Evolutionary conservation across 345 rosid species (phyloP), one percentile per base, ranked within the genome.

Genomic region (Brassica juncea): DNA sequence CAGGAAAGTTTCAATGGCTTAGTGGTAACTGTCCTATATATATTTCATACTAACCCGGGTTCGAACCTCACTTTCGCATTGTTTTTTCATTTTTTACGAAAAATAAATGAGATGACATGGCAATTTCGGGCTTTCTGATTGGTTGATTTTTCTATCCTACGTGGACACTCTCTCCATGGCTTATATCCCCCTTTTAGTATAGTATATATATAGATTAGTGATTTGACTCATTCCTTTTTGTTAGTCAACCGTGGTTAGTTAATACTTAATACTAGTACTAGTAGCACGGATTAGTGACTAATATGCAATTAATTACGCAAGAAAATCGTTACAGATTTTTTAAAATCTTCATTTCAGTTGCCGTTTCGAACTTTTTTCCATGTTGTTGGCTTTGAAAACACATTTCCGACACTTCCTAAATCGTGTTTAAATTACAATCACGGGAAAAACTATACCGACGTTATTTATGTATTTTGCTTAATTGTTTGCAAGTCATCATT

Each of bases 401-500:
- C 60, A 55, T 55, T 8, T 35, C 62, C 47, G 30, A 16, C 74
- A 62, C 39, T 70, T 77, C 66, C 75, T 70, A 71, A 54, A 6
- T 34, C 44, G 66, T 62, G 57, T 71, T 9, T 34, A 27, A 8
- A n/a, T 32, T 70, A 63, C 28, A 70, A 63, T 37, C 57, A 70
- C 57, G 39, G 37, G 23, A 42, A 71, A 52, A 54, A 55, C 25
- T 72, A 57, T 57, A 66, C 73, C 72, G 68, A 78, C 81, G 66
- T 65, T 65, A 55, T 28, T 62, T 61, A 31, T n/a, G 15, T 30
- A 31, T 32, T 4, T 34, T 61, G 34, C 21, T 27, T 28, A 1
- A n/a, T 28, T 21, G n/a, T 59, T 25, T 59, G 21, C 30, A 42
- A 39, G n/a, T 73, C 55, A 32, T 31, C 30, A 31, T 58, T 66